Conservation (phyloP, 495 filamentous ascomycete genomes). For the Lasiosphaeria miniovina region DNA sequence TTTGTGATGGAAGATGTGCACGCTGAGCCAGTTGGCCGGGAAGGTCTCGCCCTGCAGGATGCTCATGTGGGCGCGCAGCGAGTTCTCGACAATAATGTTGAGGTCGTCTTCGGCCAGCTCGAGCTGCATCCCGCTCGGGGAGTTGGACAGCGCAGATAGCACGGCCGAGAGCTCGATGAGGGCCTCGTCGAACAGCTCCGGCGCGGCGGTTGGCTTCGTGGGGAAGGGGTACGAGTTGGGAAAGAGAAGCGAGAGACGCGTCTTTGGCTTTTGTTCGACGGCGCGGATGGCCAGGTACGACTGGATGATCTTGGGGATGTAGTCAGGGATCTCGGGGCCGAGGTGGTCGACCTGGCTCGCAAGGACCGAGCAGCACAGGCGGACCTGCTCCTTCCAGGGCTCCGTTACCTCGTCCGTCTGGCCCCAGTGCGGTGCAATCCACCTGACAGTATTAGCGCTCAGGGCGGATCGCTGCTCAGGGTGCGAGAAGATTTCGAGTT, state of each 20-base stretch:
- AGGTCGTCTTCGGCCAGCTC: constrained; percentile 74
- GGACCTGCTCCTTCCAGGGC: constrained; percentile 90
- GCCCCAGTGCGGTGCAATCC: constrained; percentile 96
- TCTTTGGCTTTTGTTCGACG: constrained; percentile 60
- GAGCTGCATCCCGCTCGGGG: constrained; percentile 62
- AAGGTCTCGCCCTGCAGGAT: constrained; percentile 89
- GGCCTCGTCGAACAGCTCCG: constrained; percentile 76
- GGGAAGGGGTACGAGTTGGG: constrained; percentile 90
- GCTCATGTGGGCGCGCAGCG: constrained; percentile 79
- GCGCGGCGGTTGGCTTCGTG: constrained; percentile 58
- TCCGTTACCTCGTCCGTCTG: constrained; percentile 65
- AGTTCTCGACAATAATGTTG: constrained; percentile 67
- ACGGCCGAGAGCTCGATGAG: constrained; percentile 86
- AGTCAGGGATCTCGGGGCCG: constrained; percentile 76
- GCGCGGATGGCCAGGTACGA: constrained; percentile 78
- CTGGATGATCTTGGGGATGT: constrained; percentile 85
- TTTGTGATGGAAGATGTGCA: constrained; percentile 93
- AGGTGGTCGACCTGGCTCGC: constrained; percentile 76
- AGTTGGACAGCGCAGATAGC: constrained; percentile 73
- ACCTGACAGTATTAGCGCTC: constrained; percentile 77
- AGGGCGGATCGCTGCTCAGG: constrained; percentile 70
- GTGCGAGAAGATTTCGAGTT: constrained; percentile 71
- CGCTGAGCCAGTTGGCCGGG: constrained; percentile 83
- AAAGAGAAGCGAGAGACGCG: constrained; percentile 79
- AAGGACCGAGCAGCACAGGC: constrained; percentile 85